These are phyloP conservation scores for Usnea hakonensis DNA, from an alignment of 495 filamentous ascomycete species.

Conservation along the genomic window DNA sequence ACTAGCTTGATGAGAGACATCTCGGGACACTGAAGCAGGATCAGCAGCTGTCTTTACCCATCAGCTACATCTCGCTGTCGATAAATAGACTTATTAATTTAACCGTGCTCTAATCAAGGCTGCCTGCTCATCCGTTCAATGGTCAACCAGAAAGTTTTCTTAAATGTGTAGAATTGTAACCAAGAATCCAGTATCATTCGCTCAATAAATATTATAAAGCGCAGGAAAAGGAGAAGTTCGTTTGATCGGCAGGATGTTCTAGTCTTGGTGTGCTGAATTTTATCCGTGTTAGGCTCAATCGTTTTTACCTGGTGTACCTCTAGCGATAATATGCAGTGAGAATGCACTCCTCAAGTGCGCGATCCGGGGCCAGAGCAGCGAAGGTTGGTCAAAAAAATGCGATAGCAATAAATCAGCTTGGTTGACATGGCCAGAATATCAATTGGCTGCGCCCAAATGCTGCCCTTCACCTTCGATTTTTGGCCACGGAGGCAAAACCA, in stretches of 20 bases:
- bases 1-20: constrained; percentile 6
- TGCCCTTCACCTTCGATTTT: constrained; percentile 18
- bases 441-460: neutral
- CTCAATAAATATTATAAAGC: neutral
- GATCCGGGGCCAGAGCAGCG: neutral
- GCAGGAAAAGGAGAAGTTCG: neutral
- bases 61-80: neutral
- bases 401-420: neutral
- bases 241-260: too few species aligned
- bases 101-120: neutral
- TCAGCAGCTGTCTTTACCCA: neutral
- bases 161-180: neutral
- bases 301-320: neutral
- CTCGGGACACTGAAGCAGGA: constrained; percentile 2
- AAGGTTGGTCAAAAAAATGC: neutral
- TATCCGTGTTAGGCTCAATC: neutral
- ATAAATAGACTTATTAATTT: constrained; percentile 8
- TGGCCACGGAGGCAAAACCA: constrained; percentile 30
- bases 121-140: neutral
- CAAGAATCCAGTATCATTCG: neutral
- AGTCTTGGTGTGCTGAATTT: too few species aligned
- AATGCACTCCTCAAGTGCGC: neutral
- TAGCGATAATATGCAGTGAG: neutral
- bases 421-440: constrained; percentile 1
- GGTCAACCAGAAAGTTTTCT: neutral